Evolutionary conservation across 352 stramenopile species (phyloP), one percentile per base, ranked within the genome.

Genomic region (Phytophthora rubi): DNA sequence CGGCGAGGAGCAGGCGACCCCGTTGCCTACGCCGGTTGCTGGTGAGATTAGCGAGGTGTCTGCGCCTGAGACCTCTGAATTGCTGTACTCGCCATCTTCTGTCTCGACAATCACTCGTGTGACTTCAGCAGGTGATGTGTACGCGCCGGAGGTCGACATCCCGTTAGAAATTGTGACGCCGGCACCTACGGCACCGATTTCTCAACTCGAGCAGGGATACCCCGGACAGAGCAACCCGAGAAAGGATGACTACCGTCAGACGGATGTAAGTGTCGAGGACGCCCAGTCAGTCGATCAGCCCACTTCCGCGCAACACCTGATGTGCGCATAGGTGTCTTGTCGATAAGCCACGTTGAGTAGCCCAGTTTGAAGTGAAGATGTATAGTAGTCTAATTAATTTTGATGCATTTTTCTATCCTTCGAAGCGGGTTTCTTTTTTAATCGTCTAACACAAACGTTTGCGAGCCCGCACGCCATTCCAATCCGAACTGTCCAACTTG

Each of bases 361-460:
- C 9, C n/a, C 37, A 9, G 18, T 21, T 5, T 42, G 30, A 42
- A 21, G 28, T 44, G 51, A 44, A 15, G 37, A 13, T 12, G 13
- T 56, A 23, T 33, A 54, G 44, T 8, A 21, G 51, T 57, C 51
- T 42, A 57, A 39, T 15, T 44, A 57, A 57, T 57, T 28, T 42
- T 15, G 8, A 26, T 57, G 10, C 48, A 54, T 54, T 37, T 21
- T 7, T 12, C 10, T 16, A 33, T 6, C 4, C 13, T 37, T 32
- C n/a, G 23, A 26, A 3, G 23, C 2, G 23, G 8, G 28, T 16
- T 32, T 35, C 37, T 45, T 6, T 26, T 26, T 26, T 26, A 3
- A 26, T 26, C 23, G 23, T 26, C 23, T 3, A 21, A 21, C 18
- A n/a, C 37, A 15, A 45, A 15, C 10, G 7, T 45, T 45, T 45